A percentile compares a stretch with the other conserved stretches of the same genome.
These are phyloP conservation scores for Aureobasidium sp. DNA, from an alignment of 2,329 filamentous ascomycete species.

Conservation along the genomic window DNA sequence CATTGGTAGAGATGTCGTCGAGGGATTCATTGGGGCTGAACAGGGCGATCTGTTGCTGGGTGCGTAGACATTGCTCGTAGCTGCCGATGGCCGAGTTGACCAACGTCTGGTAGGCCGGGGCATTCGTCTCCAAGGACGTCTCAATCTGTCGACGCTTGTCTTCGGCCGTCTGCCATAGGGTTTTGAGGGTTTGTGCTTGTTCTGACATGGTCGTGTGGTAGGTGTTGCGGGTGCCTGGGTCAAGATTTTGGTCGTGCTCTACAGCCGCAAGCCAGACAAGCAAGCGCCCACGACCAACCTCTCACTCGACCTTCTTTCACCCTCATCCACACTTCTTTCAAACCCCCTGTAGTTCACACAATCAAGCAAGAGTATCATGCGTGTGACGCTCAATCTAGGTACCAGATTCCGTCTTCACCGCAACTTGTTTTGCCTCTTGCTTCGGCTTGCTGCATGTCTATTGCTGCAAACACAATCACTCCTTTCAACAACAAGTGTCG, in stretches of 20 bases:
- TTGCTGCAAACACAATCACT: background rate
- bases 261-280: no score
- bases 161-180: constrained; percentile 51
- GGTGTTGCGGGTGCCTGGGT: no score
- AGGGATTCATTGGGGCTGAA: constrained; percentile 87
- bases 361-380: no score
- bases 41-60: constrained; percentile 64
- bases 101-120: constrained; percentile 58
- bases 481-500: background rate
- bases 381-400: no score
- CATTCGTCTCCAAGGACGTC: constrained; percentile 56
- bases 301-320: no score
- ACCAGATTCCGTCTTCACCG: no score
- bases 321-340: no score
- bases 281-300: no score
- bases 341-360: no score
- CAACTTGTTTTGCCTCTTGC: no score
- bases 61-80: constrained; percentile 65
- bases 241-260: background rate
- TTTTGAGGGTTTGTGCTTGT: constrained; percentile 48
- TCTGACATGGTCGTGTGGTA: constrained; percentile 31
- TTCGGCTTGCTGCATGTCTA: constrained; percentile 2
- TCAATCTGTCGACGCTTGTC: constrained; percentile 52
- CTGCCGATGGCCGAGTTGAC: constrained; percentile 60
- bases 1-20: constrained; percentile 78